Base-by-base conservation (phyloP, 2,329 filamentous ascomycete species). In the Tolypocladium ovalisporum region DNA sequence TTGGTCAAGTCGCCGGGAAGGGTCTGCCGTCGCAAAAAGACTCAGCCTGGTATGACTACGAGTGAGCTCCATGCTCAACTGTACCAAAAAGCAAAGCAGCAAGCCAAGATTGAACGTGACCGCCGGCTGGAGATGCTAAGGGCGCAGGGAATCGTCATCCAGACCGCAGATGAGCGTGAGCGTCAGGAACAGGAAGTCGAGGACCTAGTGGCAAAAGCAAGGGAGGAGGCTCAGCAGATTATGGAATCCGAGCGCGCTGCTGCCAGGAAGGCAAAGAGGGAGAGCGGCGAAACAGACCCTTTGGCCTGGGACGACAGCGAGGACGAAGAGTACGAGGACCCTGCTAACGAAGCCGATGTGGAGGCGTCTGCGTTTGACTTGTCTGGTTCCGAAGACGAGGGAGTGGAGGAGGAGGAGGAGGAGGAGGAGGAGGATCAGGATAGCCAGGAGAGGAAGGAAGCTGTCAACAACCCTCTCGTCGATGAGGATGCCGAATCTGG, bases 111-210 rank as follows among this genome's bases (percentile, higher is more conserved):
- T 47, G 90, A 94, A 69, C 85, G 90, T 56, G 83, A 89, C 59
- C 86, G 89, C 63, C 87, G 87, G 57, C 80, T 97, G 24, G 84
- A 90, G 57, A 80, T 86, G 63, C 79, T 99, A 44, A 85, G 83
- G 65, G 86, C 87, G 13, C 90, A 88, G 71, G 94, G 94, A 9
- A 80, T 97, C 32, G 76, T 87, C 29, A 78, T 97, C 22, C 87
- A 92, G 69, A 96, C 89, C 0, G 84, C 86, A 2, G 93, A 97
- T 71, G 92, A 99, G 70, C 84, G 89, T 24, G 88, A 92, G 67
- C 83, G 84, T 37, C 88, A 96, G 68, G 84, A 90, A 70, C 85
- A 88, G 58, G 85, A 92, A 59, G 84, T 96, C 15, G 94, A 97
- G 64, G 88, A 97, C 66, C 81, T 97, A 59, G 83, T 97, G 32